Evolutionary conservation across 495 filamentous ascomycete genomes (phyloP), one percentile per base, ranked within the genome.

Genomic region (Hypoxylon lienhwacheense): DNA sequence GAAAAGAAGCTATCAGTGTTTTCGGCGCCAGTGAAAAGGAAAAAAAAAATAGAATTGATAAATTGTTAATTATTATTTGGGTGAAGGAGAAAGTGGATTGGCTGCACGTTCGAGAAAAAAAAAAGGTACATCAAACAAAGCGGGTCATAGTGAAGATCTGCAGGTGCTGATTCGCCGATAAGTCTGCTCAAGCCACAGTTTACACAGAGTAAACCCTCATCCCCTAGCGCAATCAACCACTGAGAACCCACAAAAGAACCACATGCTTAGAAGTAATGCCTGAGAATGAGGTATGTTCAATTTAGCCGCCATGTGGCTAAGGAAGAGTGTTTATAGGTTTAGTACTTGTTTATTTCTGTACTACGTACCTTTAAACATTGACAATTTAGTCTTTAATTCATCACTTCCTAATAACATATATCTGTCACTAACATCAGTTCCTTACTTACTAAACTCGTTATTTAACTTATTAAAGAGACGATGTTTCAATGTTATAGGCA

Each of bases 11-110:
- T 47, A 35, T 51, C 21, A 3, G 46, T 55, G 50, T 54, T 61
- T 11, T 61, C 47, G 55, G 45, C 55, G 51, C 65, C 51, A 66
- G 66, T 56, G 63, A 59, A 55, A 54, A 41, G 7, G 25, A 47
- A 49, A 53, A 57, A 63, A 55, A 11, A 11, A 37, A 47, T 52
- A 34, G 20, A 51, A 36, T 44, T 47, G 32, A 28, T 47, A 54
- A 59, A 53, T 53, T 49, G 2, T 29, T 46, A 51, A 52, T 46
- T 36, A 55, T 29, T 46, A 51, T 51, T 46, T 36, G 51, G 45
- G 51, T 55, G 41, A 46, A 40, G 50, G 57, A 32, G 52, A 61
- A 49, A 40, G 52, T 55, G 58, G 58, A n/a, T 25, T 36, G 26
- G 8, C 12, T 35, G 24, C 10, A 33, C 11, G 37, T n/a, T n/a